Evolutionary conservation across 2,329 filamentous ascomycete species (phyloP), one percentile per base, ranked within the genome.

Genomic region (Xylaria sp.): DNA sequence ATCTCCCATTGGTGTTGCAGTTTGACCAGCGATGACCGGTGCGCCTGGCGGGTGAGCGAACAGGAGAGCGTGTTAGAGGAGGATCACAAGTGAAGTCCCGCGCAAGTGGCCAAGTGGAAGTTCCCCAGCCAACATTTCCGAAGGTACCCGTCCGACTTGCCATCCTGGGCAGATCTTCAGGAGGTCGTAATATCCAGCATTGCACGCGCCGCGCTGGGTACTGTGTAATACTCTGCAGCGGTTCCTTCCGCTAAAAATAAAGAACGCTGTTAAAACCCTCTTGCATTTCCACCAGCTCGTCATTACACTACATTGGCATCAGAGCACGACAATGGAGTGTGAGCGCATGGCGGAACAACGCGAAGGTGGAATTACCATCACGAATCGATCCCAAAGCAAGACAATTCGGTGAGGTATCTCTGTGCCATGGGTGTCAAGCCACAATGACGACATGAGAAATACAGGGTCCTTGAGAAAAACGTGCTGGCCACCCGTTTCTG

Each of bases 361-460:
- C 15, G 12, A 56, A 55, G 39, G n/a, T 25, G 15, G 34, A 39
- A 51, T 12, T 12, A 28, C 46, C 32, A 39, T 60, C 15, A 20
- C 28, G 15, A 44, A 46, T 32, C 23, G 5, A 60, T 65, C 23
- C 50, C 18, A 32, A 41, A 41, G 54, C 44, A n/a, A 44, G 63
- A 44, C 46, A 59, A 23, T 44, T 18, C 10, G 46, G 28, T 55
- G 63, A 60, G 57, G 10, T 18, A 52, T 18, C 13, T 25, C 13
- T 25, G 58, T 34, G 37, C 32, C 39, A 20, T 62, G 41, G 50
- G 58, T 57, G 15, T 54, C 52, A 68, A 37, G 65, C 69, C 65
- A 68, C 63, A 66, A 71, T 71, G 69, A 71, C 66, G 69, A 55
- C 66, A 70, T 70, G 55, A 56, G 55, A 50, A 18, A 55, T 65